phyloP scores from a whole-genome alignment of 257 asterid genomes.

The Datura wrightii region DNA sequence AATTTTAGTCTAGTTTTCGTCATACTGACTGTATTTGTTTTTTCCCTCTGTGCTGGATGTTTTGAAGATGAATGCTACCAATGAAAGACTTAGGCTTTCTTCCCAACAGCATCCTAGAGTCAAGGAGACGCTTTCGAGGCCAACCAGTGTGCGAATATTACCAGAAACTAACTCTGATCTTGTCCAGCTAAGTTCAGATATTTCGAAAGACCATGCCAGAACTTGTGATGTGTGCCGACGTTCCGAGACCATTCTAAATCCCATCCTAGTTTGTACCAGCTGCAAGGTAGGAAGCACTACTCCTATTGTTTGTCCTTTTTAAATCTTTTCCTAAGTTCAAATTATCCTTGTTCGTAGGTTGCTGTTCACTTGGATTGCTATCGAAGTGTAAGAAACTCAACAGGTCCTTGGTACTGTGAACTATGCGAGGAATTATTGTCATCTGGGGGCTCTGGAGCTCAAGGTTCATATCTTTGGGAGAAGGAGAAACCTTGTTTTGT shows the following conservation, averaged over 20 bases:
- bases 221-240: constrained; percentile 88
- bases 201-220: constrained; percentile 69
- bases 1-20: constrained; percentile 18
- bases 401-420: constrained; percentile 98
- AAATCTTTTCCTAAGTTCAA: neutral
- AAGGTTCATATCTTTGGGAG: constrained; percentile 62
- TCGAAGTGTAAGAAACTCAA: constrained; percentile 68
- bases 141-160: constrained; percentile 56
- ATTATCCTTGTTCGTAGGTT: constrained; percentile 54
- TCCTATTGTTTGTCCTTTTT: neutral
- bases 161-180: constrained; percentile 56
- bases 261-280: constrained; percentile 82
- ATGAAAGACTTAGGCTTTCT: constrained; percentile 51
- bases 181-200: constrained; percentile 53
- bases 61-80: constrained; percentile 52
- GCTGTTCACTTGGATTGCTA: constrained; percentile 98
- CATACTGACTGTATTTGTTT: constrained; percentile 16
- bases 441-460: constrained; percentile 65
- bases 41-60: constrained; percentile 50
- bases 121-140: constrained; percentile 67
- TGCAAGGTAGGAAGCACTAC: constrained; percentile 74
- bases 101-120: constrained; percentile 67
- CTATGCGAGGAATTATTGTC: constrained; percentile 76
- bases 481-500: constrained; percentile 79
- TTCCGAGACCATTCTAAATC: constrained; percentile 76